phyloP scores from a whole-genome alignment of 805 yeast genomes.

The Lachancea dasiensis region DNA sequence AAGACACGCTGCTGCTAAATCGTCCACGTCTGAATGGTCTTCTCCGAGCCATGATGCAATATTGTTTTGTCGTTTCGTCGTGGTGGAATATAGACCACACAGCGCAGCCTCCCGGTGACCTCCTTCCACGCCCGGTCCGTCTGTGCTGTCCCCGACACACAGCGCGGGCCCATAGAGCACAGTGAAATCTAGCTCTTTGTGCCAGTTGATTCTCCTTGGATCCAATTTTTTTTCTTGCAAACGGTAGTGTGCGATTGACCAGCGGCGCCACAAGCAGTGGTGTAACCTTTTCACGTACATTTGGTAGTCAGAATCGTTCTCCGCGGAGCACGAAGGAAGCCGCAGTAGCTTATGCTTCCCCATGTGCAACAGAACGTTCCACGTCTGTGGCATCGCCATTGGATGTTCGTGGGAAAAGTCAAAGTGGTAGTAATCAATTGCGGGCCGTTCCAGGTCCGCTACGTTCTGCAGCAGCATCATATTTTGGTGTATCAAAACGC shows the following conservation, averaged over 20 bases:
- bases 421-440: conserved; percentile 30
- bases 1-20: background rate
- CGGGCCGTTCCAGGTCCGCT: conserved; percentile 26
- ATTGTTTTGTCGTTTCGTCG: no score
- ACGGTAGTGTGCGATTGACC: conserved; percentile 75
- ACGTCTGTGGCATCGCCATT: conserved; percentile 15
- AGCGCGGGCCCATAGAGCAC: conserved; percentile 86
- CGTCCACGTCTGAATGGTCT: conserved; percentile 7
- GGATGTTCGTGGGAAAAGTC: conserved; percentile 13
- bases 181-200: conserved; percentile 88
- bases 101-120: no score
- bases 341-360: conserved; percentile 25
- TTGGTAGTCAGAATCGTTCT: conserved; percentile 28
- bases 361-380: conserved; percentile 19
- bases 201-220: conserved; percentile 88
- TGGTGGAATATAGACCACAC: no score
- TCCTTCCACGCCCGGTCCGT: no score
- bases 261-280: conserved; percentile 90
- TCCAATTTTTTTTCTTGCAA: conserved; percentile 55
- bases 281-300: conserved; percentile 47
- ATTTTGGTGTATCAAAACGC: conserved; percentile 26
- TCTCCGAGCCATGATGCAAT: conserved; percentile 3
- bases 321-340: conserved; percentile 32
- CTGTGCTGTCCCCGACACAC: no score
- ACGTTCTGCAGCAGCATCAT: conserved; percentile 30